Evolutionary conservation across 2,329 filamentous ascomycete genomes (phyloP).

Genomic region (Calonectria fujianensis): DNA sequence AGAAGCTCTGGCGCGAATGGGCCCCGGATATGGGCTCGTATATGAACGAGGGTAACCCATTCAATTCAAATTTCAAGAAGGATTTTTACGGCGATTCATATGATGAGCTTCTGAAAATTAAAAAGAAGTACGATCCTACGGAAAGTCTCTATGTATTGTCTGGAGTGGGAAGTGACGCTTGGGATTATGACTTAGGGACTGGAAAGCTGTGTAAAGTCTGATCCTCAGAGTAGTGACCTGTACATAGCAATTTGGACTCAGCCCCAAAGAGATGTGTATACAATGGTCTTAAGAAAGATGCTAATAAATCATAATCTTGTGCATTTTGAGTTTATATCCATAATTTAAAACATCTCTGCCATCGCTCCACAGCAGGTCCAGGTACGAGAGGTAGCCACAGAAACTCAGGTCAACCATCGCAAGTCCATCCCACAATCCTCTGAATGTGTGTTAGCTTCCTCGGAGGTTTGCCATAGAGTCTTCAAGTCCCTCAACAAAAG

Average conservation of each 20-base stretch:
- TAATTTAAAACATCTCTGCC: no score
- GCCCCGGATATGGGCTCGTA: slow-evolving; percentile 5
- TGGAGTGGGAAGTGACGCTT: slow-evolving; percentile 16
- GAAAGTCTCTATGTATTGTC: slow-evolving; percentile 19
- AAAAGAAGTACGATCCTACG: slow-evolving; percentile 12
- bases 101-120: neutral
- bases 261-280: neutral
- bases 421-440: neutral
- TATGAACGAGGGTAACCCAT: slow-evolving; percentile 24
- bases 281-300: no score
- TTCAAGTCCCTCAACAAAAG: neutral
- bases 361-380: no score
- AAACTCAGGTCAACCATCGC: neutral
- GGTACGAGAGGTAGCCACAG: neutral
- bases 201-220: slow-evolving; percentile 10
- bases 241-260: neutral
- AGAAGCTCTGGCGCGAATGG: slow-evolving; percentile 17
- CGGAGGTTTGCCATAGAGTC: neutral
- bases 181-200: slow-evolving; percentile 13
- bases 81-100: slow-evolving; percentile 13
- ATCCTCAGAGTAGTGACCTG: no score
- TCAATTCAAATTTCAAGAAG: neutral
- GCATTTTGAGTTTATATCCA: no score
- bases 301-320: no score
- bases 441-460: neutral